phyloP scores from a whole-genome alignment of 2,329 filamentous ascomycete genomes.

The Hyphodiscus sp. region DNA sequence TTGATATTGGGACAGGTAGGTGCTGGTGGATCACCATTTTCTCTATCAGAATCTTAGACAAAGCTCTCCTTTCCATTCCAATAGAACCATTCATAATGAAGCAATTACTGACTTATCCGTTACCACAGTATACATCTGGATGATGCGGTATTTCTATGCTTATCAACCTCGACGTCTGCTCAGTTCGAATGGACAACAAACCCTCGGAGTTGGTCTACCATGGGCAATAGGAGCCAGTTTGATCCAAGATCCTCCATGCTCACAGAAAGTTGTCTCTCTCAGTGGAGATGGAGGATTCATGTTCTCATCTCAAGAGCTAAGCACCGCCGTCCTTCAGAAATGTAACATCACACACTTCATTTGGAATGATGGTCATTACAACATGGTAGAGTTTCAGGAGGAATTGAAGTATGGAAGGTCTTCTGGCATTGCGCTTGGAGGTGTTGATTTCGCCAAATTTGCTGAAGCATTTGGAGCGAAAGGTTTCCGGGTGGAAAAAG shows the following conservation, averaged over 20 bases:
- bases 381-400: slow-evolving; percentile 47
- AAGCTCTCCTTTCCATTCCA: no score
- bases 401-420: slow-evolving; percentile 42
- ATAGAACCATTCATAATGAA: no score
- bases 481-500: slow-evolving; percentile 36
- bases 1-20: slow-evolving; percentile 37
- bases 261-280: slow-evolving; percentile 38
- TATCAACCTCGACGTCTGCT: slow-evolving; percentile 39
- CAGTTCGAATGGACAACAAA: slow-evolving; percentile 43
- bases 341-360: slow-evolving; percentile 45
- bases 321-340: slow-evolving; percentile 39
- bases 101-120: no score
- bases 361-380: slow-evolving; percentile 44
- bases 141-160: slow-evolving; percentile 39
- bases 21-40: no score
- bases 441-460: slow-evolving; percentile 42
- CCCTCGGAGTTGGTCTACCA: slow-evolving; percentile 40
- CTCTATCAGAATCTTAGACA: no score
- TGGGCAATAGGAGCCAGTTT: slow-evolving; percentile 43
- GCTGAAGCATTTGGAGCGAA: slow-evolving; percentile 41
- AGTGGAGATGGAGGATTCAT: slow-evolving; percentile 44
- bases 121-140: slow-evolving; percentile 37
- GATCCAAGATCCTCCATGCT: slow-evolving; percentile 36
- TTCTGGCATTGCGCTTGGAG: slow-evolving; percentile 38
- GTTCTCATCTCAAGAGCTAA: slow-evolving; percentile 41